phyloP scores from a whole-genome alignment of 345 rosid species.

The Rhizophora mangle region DNA sequence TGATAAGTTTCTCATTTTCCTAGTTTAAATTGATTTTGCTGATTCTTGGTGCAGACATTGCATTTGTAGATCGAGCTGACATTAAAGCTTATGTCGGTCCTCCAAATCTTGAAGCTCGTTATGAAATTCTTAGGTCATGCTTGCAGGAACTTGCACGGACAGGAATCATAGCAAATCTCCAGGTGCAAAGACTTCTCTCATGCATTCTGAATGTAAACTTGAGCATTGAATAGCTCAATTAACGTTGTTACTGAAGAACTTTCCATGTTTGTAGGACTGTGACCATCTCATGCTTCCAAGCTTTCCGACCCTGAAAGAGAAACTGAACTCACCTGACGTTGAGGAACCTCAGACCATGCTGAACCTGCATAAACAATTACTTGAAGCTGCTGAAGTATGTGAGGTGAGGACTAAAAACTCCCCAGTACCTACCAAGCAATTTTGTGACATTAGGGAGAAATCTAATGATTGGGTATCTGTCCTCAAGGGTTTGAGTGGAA shows the following conservation, averaged over 20 bases:
- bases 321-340: conserved; percentile 35
- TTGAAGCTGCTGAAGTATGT: conserved; percentile 79
- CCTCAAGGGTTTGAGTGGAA: conserved; percentile 84
- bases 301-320: conserved; percentile 59
- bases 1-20: too few relatives aligned
- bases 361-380: conserved; percentile 46
- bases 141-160: conserved; percentile 70
- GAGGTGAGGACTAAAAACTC: conserved; percentile 50
- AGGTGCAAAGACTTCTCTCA: conserved; percentile 38
- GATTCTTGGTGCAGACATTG: conserved; percentile 63
- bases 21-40: background rate
- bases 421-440: conserved; percentile 2
- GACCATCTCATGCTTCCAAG: conserved; percentile 49
- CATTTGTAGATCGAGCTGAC: conserved; percentile 95
- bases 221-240: background rate
- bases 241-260: conserved; percentile 4
- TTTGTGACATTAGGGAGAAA: background rate
- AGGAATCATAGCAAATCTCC: conserved; percentile 60
- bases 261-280: conserved; percentile 45
- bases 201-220: background rate
- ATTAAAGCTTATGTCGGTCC: conserved; percentile 98
- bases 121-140: conserved; percentile 83
- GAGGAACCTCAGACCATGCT: conserved; percentile 40
- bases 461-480: background rate
- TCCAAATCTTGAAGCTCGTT: conserved; percentile 91